Evolutionary conservation across 2,329 filamentous ascomycete genomes (phyloP), one percentile per base, ranked within the genome.

Genomic region (Gnomoniopsis sp.): DNA sequence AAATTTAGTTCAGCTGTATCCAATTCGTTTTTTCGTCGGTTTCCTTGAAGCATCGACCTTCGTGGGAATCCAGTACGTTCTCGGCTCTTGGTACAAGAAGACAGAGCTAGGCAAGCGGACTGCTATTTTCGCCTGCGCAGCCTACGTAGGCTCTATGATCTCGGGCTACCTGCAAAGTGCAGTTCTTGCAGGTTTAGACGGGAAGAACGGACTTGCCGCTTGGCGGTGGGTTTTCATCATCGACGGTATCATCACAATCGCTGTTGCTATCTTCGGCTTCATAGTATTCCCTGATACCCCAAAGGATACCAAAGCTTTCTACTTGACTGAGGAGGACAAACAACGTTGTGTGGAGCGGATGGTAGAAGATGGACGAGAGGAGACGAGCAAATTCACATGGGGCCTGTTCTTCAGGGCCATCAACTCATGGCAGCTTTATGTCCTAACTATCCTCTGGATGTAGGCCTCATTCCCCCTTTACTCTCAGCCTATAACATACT

Each of bases 71-170:
- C 78, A 81, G 52, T 82, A 81, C 55, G 77, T 82, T 51, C 70
- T 82, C 0, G 79, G 80, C 0, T 78, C 79, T 0, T 88, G 84
- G 84, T 87, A 86, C 62, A 86, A 78, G 0, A 75, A 77, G 41
- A 73, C 75, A n/a, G 84, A 87, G 60, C 75, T 88, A 0, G 83
- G 82, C 0, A 88, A 87, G 66, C 76, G 85, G 2, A 83, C 77
- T 2, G 84, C 81, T 36, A 82, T 88, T 52, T 88, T 87, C 65
- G 85, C 82, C 0, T 77, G 80, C 0, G 83, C 81, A 11, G 84
- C 83, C 0, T 73, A 85, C 2, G 82, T 81, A 0, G 85, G 84
- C 0, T 85, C 79, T 0, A 82, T 86, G 78, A 83, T 86, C 58
- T 77, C 78, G 1, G 84, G 83, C 0, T 80, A 82, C 62, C 74